phyloP scores from a whole-genome alignment of 148 eudicot species.

The Simmondsia chinensis region DNA sequence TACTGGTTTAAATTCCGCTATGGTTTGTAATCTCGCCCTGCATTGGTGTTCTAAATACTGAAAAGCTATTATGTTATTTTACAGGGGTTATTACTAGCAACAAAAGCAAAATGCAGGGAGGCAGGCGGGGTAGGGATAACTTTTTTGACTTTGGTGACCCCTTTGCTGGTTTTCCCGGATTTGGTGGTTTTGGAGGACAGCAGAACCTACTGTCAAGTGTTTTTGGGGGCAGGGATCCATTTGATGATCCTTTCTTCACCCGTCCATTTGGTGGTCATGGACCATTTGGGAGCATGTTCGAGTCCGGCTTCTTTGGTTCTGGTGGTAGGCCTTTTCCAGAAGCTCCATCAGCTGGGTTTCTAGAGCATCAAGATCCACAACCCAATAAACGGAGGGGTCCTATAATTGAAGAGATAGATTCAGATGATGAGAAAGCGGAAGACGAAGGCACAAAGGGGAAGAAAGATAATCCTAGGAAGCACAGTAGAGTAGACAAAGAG shows the following conservation, averaged over 20 bases:
- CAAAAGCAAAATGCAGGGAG: constrained; percentile 44
- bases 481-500: constrained; percentile 37
- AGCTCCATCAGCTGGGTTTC: constrained; percentile 31
- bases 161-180: constrained; percentile 45
- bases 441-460: constrained; percentile 23
- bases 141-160: constrained; percentile 50
- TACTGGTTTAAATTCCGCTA: too few species aligned
- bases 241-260: constrained; percentile 81
- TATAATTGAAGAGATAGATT: constrained; percentile 74
- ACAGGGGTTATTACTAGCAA: constrained; percentile 13
- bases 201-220: constrained; percentile 46
- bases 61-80: too few species aligned
- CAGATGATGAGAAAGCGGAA: constrained; percentile 64
- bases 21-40: too few species aligned
- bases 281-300: constrained; percentile 44
- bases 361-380: constrained; percentile 42
- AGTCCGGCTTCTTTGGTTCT: constrained; percentile 40
- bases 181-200: constrained; percentile 54
- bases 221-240: constrained; percentile 87
- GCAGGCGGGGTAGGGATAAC: constrained; percentile 42
- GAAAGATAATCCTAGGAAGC: constrained; percentile 56
- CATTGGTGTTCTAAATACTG: too few species aligned
- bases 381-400: constrained; percentile 59
- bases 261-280: constrained; percentile 30
- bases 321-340: constrained; percentile 22